Evolutionary conservation across 2,329 filamentous ascomycete genomes (phyloP).

Genomic region (Neoarthrinium moseri): DNA sequence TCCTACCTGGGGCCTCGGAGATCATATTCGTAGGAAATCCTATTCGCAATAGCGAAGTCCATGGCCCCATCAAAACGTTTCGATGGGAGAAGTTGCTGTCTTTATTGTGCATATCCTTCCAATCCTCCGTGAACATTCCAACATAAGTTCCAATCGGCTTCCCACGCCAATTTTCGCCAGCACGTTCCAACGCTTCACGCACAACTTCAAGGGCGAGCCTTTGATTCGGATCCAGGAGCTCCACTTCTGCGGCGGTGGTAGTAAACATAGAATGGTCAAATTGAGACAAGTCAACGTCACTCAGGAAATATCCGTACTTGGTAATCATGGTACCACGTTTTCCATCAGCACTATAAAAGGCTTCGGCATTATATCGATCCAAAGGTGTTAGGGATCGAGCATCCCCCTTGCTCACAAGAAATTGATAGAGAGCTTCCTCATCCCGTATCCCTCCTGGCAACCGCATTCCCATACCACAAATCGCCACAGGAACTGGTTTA

Average conservation of each 20-base stretch:
- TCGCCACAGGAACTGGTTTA: conserved; percentile 14
- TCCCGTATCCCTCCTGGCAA: conserved; percentile 12
- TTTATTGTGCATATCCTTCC: conserved; percentile 21
- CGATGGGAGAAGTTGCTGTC: conserved; percentile 18
- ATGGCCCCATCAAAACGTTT: conserved; percentile 21
- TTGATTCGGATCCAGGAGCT: conserved; percentile 33
- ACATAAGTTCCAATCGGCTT: conserved; percentile 31
- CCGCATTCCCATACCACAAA: conserved; percentile 14
- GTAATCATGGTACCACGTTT: not conserved
- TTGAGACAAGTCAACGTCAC: conserved; percentile 22
- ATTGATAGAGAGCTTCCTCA: conserved; percentile 10
- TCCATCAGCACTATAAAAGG: conserved; percentile 4
- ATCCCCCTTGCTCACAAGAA: conserved; percentile 14
- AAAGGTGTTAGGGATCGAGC: conserved; percentile 7
- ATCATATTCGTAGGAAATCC: conserved; percentile 12
- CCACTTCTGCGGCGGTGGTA: conserved; percentile 24
- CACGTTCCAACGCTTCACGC: conserved; percentile 32
- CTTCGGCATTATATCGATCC: conserved; percentile 12
- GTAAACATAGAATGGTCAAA: conserved; percentile 28
- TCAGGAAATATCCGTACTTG: conserved; percentile 28
- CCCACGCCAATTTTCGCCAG: conserved; percentile 30
- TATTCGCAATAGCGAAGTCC: conserved; percentile 27
- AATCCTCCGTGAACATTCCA: conserved; percentile 33
- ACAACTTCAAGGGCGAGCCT: conserved; percentile 33
- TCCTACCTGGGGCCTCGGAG: conserved; percentile 3